Percentiles rank a stretch among this genome's conserved stretches.
These are phyloP conservation scores for Blastobotrys aristatus DNA, from an alignment of 1,139 yeast species.

Conservation along the genomic window DNA sequence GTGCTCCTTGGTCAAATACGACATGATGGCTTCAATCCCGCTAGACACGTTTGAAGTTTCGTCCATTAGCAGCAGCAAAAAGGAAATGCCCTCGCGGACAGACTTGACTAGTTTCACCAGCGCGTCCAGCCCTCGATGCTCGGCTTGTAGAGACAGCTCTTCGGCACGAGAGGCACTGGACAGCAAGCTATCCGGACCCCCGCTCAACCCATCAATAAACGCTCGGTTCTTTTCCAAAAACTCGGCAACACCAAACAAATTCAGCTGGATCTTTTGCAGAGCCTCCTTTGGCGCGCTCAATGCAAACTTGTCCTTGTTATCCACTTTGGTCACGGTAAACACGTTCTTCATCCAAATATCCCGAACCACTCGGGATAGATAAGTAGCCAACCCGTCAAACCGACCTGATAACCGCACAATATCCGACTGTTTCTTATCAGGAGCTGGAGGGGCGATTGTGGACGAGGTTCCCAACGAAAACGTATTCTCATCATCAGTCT, in stretches of 20 bases:
- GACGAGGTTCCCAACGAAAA: conserved; percentile 12
- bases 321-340: conserved; percentile 40
- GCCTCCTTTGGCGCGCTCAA: conserved; percentile 16
- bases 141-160: conserved; percentile 83
- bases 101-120: conserved; percentile 69
- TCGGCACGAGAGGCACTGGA: conserved; percentile 25
- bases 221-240: conserved; percentile 38
- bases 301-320: conserved; percentile 11
- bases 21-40: conserved; percentile 59
- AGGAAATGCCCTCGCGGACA: conserved; percentile 86
- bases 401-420: conserved; percentile 85
- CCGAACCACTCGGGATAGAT: conserved; percentile 71
- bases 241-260: conserved; percentile 34
- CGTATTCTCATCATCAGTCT: conserved; percentile 32
- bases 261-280: conserved; percentile 30
- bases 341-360: conserved; percentile 73
- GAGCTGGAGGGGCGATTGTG: neutral
- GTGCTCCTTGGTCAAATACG: conserved; percentile 57
- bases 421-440: conserved; percentile 15
- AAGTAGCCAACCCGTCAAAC: conserved; percentile 83
- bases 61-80: conserved; percentile 73
- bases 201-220: conserved; percentile 40
- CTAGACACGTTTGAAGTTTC: conserved; percentile 47
- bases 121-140: conserved; percentile 81
- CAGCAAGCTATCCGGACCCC: conserved; percentile 31